phyloP scores from a whole-genome alignment of 352 stramenopile species.

The Thalassiosira sp. region DNA sequence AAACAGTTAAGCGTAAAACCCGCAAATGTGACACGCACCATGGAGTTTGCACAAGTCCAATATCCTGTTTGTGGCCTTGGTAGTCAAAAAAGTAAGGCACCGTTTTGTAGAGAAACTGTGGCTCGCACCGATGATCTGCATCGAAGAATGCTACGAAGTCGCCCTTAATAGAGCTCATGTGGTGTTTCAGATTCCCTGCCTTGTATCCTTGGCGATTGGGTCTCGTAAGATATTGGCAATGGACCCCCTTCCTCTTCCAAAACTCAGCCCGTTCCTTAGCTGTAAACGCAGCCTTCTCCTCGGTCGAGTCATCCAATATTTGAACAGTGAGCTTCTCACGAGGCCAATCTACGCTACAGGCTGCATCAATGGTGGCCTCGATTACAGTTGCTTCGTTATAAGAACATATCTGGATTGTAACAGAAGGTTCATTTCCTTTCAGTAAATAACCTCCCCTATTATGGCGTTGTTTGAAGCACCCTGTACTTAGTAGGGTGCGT shows the following conservation, averaged over 20 bases:
- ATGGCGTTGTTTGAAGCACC: neutral
- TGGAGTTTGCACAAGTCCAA: slow-evolving; percentile 36
- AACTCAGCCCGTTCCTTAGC: neutral
- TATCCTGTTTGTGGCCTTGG: slow-evolving; percentile 9
- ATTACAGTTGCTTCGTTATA: slow-evolving; percentile 44
- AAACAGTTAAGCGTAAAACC: no score
- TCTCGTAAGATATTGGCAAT: slow-evolving; percentile 1
- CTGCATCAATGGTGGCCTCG: slow-evolving; percentile 28
- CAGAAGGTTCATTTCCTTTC: slow-evolving; percentile 27
- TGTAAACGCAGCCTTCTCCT: neutral
- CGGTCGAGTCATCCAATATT: slow-evolving; percentile 40
- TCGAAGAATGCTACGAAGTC: neutral
- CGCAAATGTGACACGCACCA: slow-evolving; percentile 32
- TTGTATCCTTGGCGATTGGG: slow-evolving; percentile 43
- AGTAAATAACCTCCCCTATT: neutral
- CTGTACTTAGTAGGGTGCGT: neutral
- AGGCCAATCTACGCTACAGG: slow-evolving; percentile 35
- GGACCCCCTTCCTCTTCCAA: neutral
- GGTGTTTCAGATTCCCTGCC: slow-evolving; percentile 21
- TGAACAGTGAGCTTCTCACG: slow-evolving; percentile 34
- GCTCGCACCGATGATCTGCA: neutral
- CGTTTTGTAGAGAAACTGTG: slow-evolving; percentile 15
- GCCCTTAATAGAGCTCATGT: slow-evolving; percentile 15
- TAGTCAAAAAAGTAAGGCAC: slow-evolving; percentile 37
- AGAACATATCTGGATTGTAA: slow-evolving; percentile 52